phyloP scores from a whole-genome alignment of 768 basidiomycete species.

The Tulasnella calospora region DNA sequence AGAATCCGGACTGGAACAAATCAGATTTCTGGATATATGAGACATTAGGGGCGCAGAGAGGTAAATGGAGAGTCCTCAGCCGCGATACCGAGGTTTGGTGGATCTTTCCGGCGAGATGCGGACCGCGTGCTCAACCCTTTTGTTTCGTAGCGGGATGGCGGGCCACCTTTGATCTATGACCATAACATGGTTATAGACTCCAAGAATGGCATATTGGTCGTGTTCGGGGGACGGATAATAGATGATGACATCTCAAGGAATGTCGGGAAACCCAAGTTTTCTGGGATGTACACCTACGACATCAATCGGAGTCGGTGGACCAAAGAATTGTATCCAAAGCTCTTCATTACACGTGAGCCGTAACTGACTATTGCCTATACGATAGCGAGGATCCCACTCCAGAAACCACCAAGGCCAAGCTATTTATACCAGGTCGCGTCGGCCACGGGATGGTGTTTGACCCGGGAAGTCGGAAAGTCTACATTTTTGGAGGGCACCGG shows the following conservation, averaged over 20 bases:
- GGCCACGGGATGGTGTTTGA: constrained; percentile 83
- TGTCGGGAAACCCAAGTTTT: constrained; percentile 55
- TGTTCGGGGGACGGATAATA: constrained; percentile 69
- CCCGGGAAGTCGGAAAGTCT: constrained; percentile 51
- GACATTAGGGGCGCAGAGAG: constrained; percentile 54
- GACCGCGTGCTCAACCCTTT: neutral
- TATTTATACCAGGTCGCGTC: constrained; percentile 32
- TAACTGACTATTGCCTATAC: neutral
- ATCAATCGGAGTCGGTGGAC: constrained; percentile 63
- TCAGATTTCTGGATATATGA: constrained; percentile 77
- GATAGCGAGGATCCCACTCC: constrained; percentile 5
- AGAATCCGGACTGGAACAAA: constrained; percentile 37
- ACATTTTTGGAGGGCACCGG: constrained; percentile 67
- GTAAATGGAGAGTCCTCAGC: constrained; percentile 68
- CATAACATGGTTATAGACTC: constrained; percentile 78
- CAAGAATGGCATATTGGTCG: constrained; percentile 64
- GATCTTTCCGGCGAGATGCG: neutral
- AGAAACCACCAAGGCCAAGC: neutral
- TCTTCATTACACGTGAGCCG: neutral
- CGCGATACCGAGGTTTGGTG: constrained; percentile 60
- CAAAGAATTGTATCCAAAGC: constrained; percentile 53
- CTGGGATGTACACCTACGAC: constrained; percentile 70
- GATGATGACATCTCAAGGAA: constrained; percentile 46
- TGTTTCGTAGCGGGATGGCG: constrained; percentile 50
- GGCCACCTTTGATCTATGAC: constrained; percentile 70